Conservation (phyloP, 2,329 filamentous ascomycete species). For the Amphichorda felina region DNA sequence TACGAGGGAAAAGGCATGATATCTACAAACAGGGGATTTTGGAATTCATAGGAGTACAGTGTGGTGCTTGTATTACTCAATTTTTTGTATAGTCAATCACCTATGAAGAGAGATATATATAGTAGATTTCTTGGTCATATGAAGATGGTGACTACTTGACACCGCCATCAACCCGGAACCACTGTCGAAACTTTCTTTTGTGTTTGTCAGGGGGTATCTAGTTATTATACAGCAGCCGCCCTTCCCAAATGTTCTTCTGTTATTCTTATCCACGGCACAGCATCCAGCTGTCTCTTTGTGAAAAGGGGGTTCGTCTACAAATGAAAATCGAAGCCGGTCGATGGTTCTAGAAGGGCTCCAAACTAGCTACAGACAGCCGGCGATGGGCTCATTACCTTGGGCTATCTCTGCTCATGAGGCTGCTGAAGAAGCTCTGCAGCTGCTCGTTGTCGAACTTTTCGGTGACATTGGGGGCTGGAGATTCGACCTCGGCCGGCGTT, state of each 20-base stretch:
- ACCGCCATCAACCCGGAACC: neutral
- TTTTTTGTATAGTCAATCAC: too few species aligned
- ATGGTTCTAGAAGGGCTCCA: too few species aligned
- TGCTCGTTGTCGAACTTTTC: constrained; percentile 39
- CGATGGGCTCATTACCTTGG: too few species aligned
- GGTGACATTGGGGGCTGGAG: constrained; percentile 27
- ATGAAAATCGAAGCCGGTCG: too few species aligned
- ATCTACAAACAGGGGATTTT: neutral
- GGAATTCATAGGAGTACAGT: too few species aligned
- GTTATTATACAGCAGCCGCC: constrained; percentile 21
- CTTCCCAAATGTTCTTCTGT: constrained; percentile 1
- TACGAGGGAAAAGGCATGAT: constrained; percentile 9
- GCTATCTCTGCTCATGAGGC: constrained; percentile 32
- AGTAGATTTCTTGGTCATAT: too few species aligned
- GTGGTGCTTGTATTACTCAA: too few species aligned
- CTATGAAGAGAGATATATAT: too few species aligned
- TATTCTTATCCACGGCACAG: neutral
- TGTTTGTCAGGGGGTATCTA: constrained; percentile 25
- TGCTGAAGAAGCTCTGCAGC: constrained; percentile 47
- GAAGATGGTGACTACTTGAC: too few species aligned
- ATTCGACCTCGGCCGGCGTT: constrained; percentile 22
- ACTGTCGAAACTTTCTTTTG: constrained; percentile 7
- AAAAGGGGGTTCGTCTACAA: neutral
- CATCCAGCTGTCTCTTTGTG: neutral
- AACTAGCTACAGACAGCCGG: too few species aligned